These are phyloP conservation scores for Termitomyces sp. DNA, from an alignment of 768 basidiomycete species.

Conservation along the genomic window DNA sequence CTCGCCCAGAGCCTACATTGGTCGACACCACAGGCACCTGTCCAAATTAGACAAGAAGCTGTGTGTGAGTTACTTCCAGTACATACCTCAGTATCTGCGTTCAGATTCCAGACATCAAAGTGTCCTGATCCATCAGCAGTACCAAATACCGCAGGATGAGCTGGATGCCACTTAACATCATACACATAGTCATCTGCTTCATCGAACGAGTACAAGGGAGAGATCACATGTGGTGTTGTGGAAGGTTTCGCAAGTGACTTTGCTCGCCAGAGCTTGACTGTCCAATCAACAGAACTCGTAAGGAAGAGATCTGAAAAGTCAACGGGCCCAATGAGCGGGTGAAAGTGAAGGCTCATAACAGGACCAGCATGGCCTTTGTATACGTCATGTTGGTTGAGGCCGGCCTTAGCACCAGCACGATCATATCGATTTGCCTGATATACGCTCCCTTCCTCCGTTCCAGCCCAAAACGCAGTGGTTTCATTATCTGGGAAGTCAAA, in stretches of 20 bases:
- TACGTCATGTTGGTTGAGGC: slow-evolving; percentile 87
- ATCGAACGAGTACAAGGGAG: slow-evolving; percentile 89
- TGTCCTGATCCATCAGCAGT: slow-evolving; percentile 92
- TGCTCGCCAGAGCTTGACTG: slow-evolving; percentile 93
- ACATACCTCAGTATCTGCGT: slow-evolving; percentile 91
- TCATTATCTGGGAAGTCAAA: slow-evolving; percentile 96
- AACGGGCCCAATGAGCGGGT: slow-evolving; percentile 84
- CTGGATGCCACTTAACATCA: slow-evolving; percentile 97
- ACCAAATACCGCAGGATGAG: slow-evolving; percentile 91
- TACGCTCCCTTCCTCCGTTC: slow-evolving; percentile 96
- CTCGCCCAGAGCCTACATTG: slow-evolving; percentile 68
- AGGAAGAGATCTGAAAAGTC: slow-evolving; percentile 96
- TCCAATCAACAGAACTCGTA: slow-evolving; percentile 94
- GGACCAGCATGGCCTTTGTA: slow-evolving; percentile 93
- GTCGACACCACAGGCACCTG: slow-evolving; percentile 94
- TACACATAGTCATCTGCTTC: slow-evolving; percentile 99
- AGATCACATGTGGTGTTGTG: slow-evolving; percentile 48
- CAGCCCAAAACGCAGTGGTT: slow-evolving; percentile 95
- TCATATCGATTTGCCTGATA: slow-evolving; percentile 98
- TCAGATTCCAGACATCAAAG: slow-evolving; percentile 97
- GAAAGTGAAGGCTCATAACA: slow-evolving; percentile 92
- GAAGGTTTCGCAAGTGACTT: slow-evolving; percentile 73
- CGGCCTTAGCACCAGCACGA: slow-evolving; percentile 94
- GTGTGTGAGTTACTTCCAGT: neutral
- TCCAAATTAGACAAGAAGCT: neutral